Evolutionary conservation across 352 stramenopile species (phyloP).

Genomic region (Globisporangium nunn): DNA sequence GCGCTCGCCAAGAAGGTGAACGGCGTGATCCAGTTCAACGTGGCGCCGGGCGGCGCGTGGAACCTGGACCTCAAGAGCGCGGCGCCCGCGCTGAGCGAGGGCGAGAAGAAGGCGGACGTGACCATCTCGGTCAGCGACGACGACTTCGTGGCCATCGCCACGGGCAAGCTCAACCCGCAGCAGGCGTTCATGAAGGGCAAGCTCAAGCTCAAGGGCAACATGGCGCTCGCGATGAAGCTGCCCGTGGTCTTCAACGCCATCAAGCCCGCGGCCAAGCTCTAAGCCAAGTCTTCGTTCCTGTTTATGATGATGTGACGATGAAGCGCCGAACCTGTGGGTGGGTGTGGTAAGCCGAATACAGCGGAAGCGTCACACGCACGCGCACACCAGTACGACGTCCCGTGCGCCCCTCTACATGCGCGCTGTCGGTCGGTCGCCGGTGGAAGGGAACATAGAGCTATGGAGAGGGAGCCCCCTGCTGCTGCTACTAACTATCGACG

Average conservation of each 20-base stretch:
- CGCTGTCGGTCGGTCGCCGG: too few species aligned
- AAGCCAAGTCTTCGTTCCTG: slow-evolving; percentile 8
- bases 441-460: too few species aligned
- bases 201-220: slow-evolving; percentile 94
- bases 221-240: slow-evolving; percentile 94
- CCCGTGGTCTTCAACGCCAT: slow-evolving; percentile 88
- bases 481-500: not conserved
- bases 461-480: too few species aligned
- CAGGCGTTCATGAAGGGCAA: slow-evolving; percentile 94
- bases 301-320: not conserved
- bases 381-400: too few species aligned
- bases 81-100: slow-evolving; percentile 42
- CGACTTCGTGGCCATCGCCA: slow-evolving; percentile 77
- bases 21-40: slow-evolving; percentile 72
- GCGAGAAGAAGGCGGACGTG: slow-evolving; percentile 68
- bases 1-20: slow-evolving; percentile 73
- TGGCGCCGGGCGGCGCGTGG: slow-evolving; percentile 69
- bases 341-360: too few species aligned
- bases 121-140: slow-evolving; percentile 67
- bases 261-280: slow-evolving; percentile 76
- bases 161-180: slow-evolving; percentile 89
- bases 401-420: too few species aligned
- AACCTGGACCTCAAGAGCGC: slow-evolving; percentile 74
- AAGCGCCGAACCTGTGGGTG: too few species aligned
- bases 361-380: too few species aligned